Conservation (phyloP, 345 rosid genomes). For the Gossypium raimondii region DNA sequence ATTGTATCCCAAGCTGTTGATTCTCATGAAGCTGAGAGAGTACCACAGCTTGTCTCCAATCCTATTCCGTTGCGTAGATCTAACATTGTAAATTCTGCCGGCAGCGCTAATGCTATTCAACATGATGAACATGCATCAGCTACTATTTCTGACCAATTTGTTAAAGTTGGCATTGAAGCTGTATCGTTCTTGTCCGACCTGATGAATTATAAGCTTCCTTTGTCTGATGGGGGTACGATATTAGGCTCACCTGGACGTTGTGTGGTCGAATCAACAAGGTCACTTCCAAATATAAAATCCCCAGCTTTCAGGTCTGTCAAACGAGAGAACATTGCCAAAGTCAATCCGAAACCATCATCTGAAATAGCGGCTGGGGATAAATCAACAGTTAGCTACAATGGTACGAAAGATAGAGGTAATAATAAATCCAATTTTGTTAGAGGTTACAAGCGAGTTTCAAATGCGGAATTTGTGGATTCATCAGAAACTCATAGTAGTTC, state of each 20-base stretch:
- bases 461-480: constrained; percentile 28
- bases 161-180: constrained; percentile 68
- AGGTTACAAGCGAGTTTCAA: constrained; percentile 46
- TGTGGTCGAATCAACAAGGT: constrained; percentile 60
- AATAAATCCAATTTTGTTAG: constrained; percentile 35
- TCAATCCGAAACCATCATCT: constrained; percentile 44
- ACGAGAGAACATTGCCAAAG: constrained; percentile 53
- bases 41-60: constrained; percentile 37
- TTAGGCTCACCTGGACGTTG: constrained; percentile 31
- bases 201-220: constrained; percentile 59
- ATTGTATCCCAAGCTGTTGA: constrained; percentile 32
- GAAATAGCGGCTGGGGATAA: constrained; percentile 34
- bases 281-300: constrained; percentile 43
- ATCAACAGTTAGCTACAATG: constrained; percentile 25
- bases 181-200: constrained; percentile 60
- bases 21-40: constrained; percentile 6
- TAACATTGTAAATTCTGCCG: constrained; percentile 48
- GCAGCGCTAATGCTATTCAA: constrained; percentile 31
- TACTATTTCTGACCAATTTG: constrained; percentile 59
- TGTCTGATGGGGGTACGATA: constrained; percentile 43
- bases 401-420: constrained; percentile 39
- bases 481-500: constrained; percentile 23
- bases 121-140: constrained; percentile 39
- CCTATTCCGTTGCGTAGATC: constrained; percentile 38
- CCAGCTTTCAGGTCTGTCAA: constrained; percentile 46